Evolutionary conservation across 192 early-diverging fungal genomes (phyloP), one percentile per base, ranked within the genome.

Genomic region (Chytriomyces sp.): DNA sequence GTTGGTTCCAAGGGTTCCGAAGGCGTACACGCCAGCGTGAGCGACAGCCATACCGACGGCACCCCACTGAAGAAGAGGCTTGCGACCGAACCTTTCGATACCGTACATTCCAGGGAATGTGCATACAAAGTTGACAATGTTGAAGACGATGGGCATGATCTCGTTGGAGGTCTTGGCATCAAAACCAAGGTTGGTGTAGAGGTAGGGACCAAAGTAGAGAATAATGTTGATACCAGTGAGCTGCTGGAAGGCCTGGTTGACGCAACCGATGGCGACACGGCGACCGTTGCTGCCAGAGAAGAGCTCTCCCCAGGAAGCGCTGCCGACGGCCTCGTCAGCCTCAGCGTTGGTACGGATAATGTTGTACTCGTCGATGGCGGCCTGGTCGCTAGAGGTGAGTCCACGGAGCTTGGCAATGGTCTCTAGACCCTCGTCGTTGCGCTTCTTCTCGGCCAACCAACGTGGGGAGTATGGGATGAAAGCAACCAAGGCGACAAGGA

Each of bases 41-140:
- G n/a, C n/a, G n/a, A n/a, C n/a, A n/a, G n/a, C n/a, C n/a, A n/a
- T n/a, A n/a, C n/a, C n/a, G n/a, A n/a, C n/a, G n/a, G n/a, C n/a
- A n/a, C n/a, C n/a, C n/a, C n/a, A n/a, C n/a, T n/a, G n/a, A n/a
- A n/a, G n/a, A n/a, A n/a, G n/a, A n/a, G n/a, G n/a, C n/a, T n/a
- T n/a, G 56, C 96, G 92, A 54, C 96, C 96, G 88, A 89, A 90
- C 28, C 80, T 79, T 57, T 97, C 95, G 55, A 97, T 79, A 73
- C 83, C 91, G 56, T 92, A 80, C 69, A 96, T 97, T 44, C 92
- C 94, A 28, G 95, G n/a, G n/a, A n/a, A n/a, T n/a, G n/a, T n/a
- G n/a, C n/a, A n/a, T n/a, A n/a, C n/a, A n/a, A n/a, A n/a, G n/a
- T n/a, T n/a, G n/a, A n/a, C n/a, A n/a, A n/a, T n/a, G n/a, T n/a